Evolutionary conservation across 225 moss, liverwort and hornwort genomes (phyloP), one percentile per base, ranked within the genome.

Genomic region (Rhytidiadelphus loreus): DNA sequence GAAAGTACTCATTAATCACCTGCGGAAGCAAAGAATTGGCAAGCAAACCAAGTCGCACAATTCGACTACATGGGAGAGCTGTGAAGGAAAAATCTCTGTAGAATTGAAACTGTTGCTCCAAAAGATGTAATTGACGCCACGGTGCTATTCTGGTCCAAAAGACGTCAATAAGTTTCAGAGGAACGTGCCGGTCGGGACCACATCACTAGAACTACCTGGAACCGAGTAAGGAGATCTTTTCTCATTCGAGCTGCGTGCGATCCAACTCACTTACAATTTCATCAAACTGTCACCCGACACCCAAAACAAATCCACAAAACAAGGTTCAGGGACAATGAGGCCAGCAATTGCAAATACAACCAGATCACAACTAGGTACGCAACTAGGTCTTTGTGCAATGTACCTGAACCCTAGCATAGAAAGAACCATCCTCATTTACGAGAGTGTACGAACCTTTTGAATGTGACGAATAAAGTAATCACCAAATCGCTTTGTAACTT

Each of bases 401-500:
- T 1, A 78, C n/a, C 37, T 17, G 57, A 78, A 78, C 6, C 26
- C 26, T 1, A 7, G 57, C 55, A 81, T 10, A 37, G 21, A 85
- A 75, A 43, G 56, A n/a, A 57, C 17, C 78, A 39, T 7, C 26
- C 78, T 12, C 25, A 62, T 48, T 16, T 29, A 71, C 44, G 65
- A 55, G 57, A 35, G 68, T 22, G 69, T 48, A 77, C 85, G 50
- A 84, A 96, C 97, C 96, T 96, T 96, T 29, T 94, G 93, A 86
- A 99, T 96, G 82, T 99, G 99, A 77, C 99, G 97, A 85, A 99
- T 99, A 76, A 99, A 99, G 87, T 96, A 97, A 87, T 99, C 99
- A 83, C 99, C 99, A 88, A 99, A 99, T 74, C 97, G 96, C 91
- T 95, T 99, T 9, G 99, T 97, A 56, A 95, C 95, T 87, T 97